Evolutionary conservation across 2,329 filamentous ascomycete species (phyloP).

Genomic region (Ophiocordyceps camponoti-floridani): DNA sequence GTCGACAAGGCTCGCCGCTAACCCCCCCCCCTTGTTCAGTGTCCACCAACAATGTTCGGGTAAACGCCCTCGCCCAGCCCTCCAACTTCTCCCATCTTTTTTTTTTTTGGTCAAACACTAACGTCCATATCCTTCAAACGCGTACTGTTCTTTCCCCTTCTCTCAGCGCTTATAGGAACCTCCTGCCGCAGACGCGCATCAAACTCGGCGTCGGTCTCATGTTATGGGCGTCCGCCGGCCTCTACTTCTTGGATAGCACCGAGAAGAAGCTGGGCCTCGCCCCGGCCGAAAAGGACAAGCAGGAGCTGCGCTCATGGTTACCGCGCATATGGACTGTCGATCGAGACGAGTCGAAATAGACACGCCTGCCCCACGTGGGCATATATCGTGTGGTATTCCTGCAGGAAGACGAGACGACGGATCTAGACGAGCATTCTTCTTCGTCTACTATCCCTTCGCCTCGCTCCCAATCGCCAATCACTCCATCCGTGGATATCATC

Average conservation of each 20-base stretch:
- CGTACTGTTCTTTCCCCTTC: background rate
- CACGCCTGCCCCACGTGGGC: background rate
- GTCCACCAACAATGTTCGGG: background rate
- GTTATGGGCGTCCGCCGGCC: constrained; percentile 55
- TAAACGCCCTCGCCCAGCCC: background rate
- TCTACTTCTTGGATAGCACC: constrained; percentile 55
- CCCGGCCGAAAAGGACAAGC: constrained; percentile 56
- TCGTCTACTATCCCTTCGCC: too few species aligned
- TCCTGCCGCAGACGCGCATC: constrained; percentile 52
- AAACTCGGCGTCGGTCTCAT: constrained; percentile 58
- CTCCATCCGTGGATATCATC: background rate
- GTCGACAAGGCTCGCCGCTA: too few species aligned
- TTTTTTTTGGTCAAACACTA: background rate
- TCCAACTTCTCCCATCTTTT: background rate
- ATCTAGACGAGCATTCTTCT: too few species aligned
- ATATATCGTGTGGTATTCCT: too few species aligned
- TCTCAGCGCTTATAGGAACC: constrained; percentile 48
- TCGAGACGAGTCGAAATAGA: constrained; percentile 4
- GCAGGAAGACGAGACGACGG: too few species aligned
- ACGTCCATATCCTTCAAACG: background rate
- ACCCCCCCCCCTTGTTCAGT: background rate
- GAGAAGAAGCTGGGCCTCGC: constrained; percentile 58
- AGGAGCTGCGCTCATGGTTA: constrained; percentile 39
- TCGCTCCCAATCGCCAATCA: background rate
- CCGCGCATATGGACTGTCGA: constrained; percentile 48